These are phyloP conservation scores for Cephaloascus fragrans DNA, from an alignment of 805 yeast species.

Conservation along the genomic window DNA sequence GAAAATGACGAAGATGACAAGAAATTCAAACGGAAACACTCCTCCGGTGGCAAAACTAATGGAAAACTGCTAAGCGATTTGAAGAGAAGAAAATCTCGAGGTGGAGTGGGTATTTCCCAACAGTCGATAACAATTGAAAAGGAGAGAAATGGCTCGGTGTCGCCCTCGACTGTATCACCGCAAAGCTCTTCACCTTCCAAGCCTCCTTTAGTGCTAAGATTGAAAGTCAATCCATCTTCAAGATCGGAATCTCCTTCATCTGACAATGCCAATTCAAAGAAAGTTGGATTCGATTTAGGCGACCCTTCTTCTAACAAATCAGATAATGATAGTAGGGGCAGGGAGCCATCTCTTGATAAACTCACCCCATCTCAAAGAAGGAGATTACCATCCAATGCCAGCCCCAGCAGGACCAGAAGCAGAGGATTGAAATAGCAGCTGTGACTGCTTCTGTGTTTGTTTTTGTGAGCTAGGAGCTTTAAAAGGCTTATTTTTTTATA, in stretches of 20 bases:
- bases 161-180: not conserved
- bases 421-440: constrained; percentile 8
- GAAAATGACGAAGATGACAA: constrained; percentile 9
- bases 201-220: not conserved
- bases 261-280: not conserved
- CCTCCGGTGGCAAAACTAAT: not conserved
- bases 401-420: constrained; percentile 15
- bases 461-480: no score
- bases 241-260: not conserved
- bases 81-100: constrained; percentile 18
- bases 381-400: constrained; percentile 12
- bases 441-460: no score
- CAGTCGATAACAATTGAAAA: not conserved
- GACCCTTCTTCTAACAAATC: not conserved
- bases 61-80: constrained; percentile 1
- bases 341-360: constrained; percentile 8
- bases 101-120: constrained; percentile 11
- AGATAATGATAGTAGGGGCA: constrained; percentile 1
- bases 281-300: not conserved
- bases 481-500: no score
- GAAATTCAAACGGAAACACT: not conserved
- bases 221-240: not conserved
- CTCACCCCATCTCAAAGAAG: constrained; percentile 14
- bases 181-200: not conserved
- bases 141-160: not conserved